Percentiles rank a stretch among this genome's conserved stretches.
These are phyloP conservation scores for Torulaspora delbrueckii DNA, from an alignment of 805 yeast genomes.

Conservation along the genomic window DNA sequence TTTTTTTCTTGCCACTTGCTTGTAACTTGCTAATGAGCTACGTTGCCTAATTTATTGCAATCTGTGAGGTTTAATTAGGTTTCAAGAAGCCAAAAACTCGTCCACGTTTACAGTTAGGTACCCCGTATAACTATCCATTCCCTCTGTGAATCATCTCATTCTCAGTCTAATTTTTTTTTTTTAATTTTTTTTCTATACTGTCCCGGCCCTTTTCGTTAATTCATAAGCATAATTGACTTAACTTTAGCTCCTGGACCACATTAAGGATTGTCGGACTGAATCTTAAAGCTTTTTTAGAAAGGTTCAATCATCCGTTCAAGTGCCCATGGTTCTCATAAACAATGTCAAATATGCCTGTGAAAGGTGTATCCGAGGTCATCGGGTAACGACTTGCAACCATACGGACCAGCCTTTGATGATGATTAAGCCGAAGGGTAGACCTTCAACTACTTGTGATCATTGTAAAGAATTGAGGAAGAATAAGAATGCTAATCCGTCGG, in stretches of 20 bases:
- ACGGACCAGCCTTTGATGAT: constrained; percentile 83
- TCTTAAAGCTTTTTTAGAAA: not conserved
- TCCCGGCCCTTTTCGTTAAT: not conserved
- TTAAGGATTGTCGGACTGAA: not conserved
- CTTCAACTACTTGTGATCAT: constrained; percentile 84
- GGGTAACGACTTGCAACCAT: constrained; percentile 92
- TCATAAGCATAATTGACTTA: not conserved
- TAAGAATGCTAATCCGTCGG: constrained; percentile 56
- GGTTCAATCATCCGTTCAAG: not conserved
- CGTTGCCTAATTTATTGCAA: not conserved
- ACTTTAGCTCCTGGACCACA: not conserved
- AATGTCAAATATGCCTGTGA: constrained; percentile 97
- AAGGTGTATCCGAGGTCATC: constrained; percentile 91
- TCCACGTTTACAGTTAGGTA: not conserved
- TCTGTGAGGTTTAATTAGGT: not conserved
- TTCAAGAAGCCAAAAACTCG: too few relatives aligned
- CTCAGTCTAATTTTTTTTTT: not conserved
- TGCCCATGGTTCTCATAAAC: constrained; percentile 74
- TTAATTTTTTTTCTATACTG: not conserved
- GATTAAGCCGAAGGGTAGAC: constrained; percentile 96
- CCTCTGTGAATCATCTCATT: too few relatives aligned
- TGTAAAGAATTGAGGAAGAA: constrained; percentile 71
- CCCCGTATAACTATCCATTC: not conserved
- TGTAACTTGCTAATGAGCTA: too few relatives aligned
- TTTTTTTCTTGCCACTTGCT: too few relatives aligned